phyloP scores from a whole-genome alignment of 768 basidiomycete species.

The Termitomyces sp. region DNA sequence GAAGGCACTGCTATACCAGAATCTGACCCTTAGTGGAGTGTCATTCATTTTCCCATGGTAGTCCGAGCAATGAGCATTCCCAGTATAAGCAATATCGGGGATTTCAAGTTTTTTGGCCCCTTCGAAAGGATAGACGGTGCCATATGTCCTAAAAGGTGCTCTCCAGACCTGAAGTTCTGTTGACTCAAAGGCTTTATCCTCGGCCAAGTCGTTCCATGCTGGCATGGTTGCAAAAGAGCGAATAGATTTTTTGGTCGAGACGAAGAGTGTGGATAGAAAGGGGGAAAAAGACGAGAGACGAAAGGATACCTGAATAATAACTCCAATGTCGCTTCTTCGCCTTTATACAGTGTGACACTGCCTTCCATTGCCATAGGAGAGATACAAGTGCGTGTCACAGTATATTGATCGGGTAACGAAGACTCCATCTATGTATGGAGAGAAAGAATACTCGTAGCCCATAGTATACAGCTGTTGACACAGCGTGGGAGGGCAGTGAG shows the following conservation, averaged over 20 bases:
- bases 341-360: background rate
- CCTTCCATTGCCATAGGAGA: background rate
- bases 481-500: background rate
- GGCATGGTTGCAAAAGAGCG: background rate
- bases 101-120: background rate
- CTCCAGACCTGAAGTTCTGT: background rate
- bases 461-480: background rate
- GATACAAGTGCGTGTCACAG: background rate
- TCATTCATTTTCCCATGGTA: conserved; percentile 6
- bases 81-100: background rate
- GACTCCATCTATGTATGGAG: too few relatives aligned
- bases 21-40: conserved; percentile 2
- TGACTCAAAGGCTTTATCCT: background rate
- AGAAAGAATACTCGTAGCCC: too few relatives aligned
- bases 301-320: too few relatives aligned
- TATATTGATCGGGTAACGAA: background rate
- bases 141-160: background rate
- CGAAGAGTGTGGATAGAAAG: background rate
- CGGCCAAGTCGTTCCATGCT: background rate
- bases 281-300: background rate
- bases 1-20: conserved; percentile 11
- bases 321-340: background rate
- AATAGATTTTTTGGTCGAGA: background rate
- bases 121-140: background rate
- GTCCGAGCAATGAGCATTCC: conserved; percentile 5